phyloP scores from a whole-genome alignment of 2,329 filamentous ascomycete species.

The Colletotrichum caudatum region DNA sequence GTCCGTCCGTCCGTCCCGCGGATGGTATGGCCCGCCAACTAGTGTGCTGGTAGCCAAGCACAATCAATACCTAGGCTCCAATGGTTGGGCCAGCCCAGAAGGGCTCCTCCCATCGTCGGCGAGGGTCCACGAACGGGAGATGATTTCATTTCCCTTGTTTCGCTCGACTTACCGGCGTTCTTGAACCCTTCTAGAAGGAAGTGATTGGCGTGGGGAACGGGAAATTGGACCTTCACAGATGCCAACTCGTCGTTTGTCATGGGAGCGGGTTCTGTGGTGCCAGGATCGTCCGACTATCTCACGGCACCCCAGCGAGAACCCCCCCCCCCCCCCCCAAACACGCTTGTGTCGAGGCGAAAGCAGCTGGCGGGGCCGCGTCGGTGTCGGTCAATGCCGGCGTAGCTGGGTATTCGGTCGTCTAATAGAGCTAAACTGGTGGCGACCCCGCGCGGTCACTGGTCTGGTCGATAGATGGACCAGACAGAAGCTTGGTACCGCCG shows the following conservation, averaged over 20 bases:
- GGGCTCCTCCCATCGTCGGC: constrained; percentile 19
- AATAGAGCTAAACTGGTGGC: constrained; percentile 21
- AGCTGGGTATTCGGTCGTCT: constrained; percentile 10
- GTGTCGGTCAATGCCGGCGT: constrained; percentile 11
- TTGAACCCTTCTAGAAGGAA: constrained; percentile 43
- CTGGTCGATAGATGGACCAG: constrained; percentile 14
- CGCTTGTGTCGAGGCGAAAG: constrained; percentile 20
- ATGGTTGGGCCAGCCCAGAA: constrained; percentile 29
- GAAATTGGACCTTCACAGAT: constrained; percentile 39
- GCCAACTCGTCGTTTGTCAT: constrained; percentile 24
- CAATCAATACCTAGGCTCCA: constrained; percentile 29
- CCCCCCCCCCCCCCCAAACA: too few relatives aligned
- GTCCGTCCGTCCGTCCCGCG: constrained; percentile 15
- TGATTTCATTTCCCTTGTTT: constrained; percentile 42
- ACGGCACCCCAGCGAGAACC: constrained; percentile 25
- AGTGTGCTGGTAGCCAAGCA: constrained; percentile 31
- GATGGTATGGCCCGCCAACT: constrained; percentile 18
- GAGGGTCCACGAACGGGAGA: constrained; percentile 37
- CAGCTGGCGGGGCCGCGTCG: not conserved
- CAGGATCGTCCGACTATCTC: constrained; percentile 18
- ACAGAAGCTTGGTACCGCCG: constrained; percentile 15
- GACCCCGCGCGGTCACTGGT: constrained; percentile 29
- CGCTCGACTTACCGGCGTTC: constrained; percentile 39
- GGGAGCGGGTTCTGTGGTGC: constrained; percentile 8
- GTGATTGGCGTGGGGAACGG: constrained; percentile 41